Evolutionary conservation across 768 basidiomycete genomes (phyloP), one percentile per base, ranked within the genome.

Genomic region (Phanerochaete sordida): DNA sequence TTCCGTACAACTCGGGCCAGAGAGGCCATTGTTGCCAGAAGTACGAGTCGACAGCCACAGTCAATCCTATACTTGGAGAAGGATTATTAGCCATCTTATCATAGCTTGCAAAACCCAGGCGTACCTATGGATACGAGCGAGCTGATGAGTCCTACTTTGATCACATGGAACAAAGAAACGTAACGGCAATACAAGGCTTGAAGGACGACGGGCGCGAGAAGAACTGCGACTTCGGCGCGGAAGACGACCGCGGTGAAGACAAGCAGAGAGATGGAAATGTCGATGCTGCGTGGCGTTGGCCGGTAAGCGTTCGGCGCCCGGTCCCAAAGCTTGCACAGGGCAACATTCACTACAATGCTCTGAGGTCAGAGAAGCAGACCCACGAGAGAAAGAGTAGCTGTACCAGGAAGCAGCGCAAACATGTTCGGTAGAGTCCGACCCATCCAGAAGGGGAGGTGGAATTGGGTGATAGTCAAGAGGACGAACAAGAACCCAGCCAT

Each of bases 341-440:
- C 78, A 21, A 86, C 19, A 59, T 87, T 91, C 27, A 89, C 90
- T 88, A 53, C 51, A 43, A 15, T 13, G 55, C 5, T n/a, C n/a
- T 23, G 7, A 24, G 5, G 9, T 15, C n/a, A 23, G 21, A 24
- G 7, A 19, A 44, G n/a, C 2, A 15, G 31, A 5, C 23, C 12
- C 21, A 24, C 16, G 31, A 31, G 19, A 16, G 50, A 3, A 2
- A 30, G 3, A 27, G 54, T 43, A 27, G 35, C 48, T n/a, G 63
- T 62, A 95, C 94, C 91, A 47, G 87, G 84, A 1, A 90, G 76
- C 19, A 95, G 74, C 3, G 94, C 94, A 62, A 95, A 86, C 87
- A 94, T 96, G 71, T 98, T 99, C 1, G 97, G 96, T 7, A 98
- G 73, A 0, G 96, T 97, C 56, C 97, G 76, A 2, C 94, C 87